Base-by-base conservation (phyloP, 139 green algal species). In the Auxenochlorella pyrenoidosa region DNA sequence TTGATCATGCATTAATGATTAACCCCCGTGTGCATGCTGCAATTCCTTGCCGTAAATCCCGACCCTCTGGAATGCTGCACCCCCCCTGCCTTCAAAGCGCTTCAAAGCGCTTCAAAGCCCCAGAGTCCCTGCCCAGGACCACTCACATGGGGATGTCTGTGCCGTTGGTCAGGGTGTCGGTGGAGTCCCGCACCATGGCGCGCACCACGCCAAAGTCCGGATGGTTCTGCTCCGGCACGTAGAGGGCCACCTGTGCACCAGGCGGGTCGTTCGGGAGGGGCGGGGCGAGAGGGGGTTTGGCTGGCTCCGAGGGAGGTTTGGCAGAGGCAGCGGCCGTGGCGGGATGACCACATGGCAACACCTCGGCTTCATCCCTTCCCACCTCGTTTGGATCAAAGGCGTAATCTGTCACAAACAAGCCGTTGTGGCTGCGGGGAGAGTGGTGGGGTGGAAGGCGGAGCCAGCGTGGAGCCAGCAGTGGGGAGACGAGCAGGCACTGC, bases 171-270 rank as follows among this genome's bases (percentile, higher is more conserved):
- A 34, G 59, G 18, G 12, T 22, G 82, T 93, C 89, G 0, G 44
- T 85, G 3, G 34, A 66, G 71, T 93, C 92, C 24, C 72, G 85
- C 30, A 93, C 72, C 4, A 95, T 90, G 34, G 82, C 87, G 0
- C 91, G 89, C 38, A 94, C 59, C 47, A 93, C 59, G 60, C 93
- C 93, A 86, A 87, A 90, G 51, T 85, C 70, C 18, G 73, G 79
- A 79, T 91, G 87, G 60, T 60, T 47, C 19, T 28, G 54, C 82
- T 93, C 60, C 15, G 79, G 79, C 0, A 66, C 44, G 68, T 54
- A 89, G 22, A 91, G 32, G 24, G 68, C 40, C 16, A 91, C n/a
- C 70, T 87, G 82, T 30, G 26, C 30, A 30, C 21, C 1, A 15
- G 32, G n/a, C 19, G 16, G n/a, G n/a, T 4, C 47, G 16, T 2